Conservation (phyloP, 805 yeast species). For the Spathaspora arborariae region DNA sequence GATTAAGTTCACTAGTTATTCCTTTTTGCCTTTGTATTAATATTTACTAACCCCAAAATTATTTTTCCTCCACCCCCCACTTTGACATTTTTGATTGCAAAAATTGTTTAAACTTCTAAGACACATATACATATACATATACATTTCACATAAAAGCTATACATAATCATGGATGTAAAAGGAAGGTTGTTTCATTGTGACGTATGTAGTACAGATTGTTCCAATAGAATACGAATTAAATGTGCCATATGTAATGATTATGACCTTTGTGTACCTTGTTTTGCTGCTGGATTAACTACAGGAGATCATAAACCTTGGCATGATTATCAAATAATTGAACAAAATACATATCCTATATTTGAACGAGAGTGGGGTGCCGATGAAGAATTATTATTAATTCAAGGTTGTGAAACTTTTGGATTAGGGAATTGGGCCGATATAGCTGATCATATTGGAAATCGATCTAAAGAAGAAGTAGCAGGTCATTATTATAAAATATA, state of each 20-base stretch:
- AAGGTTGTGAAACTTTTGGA: conserved; percentile 89
- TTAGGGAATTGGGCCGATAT: conserved; percentile 98
- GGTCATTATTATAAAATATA: conserved; percentile 75
- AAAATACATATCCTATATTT: conserved; percentile 90
- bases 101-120: conserved; percentile 16
- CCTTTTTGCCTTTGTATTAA: background rate
- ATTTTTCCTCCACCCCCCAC: background rate
- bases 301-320: conserved; percentile 94
- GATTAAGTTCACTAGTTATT: conserved; percentile 3
- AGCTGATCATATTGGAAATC: conserved; percentile 92
- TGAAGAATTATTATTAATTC: conserved; percentile 83
- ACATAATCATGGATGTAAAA: conserved; percentile 31
- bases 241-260: conserved; percentile 94
- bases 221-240: conserved; percentile 81
- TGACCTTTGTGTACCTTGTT: conserved; percentile 97
- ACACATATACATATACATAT: background rate
- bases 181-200: conserved; percentile 75
- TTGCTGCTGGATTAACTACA: conserved; percentile 74
- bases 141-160: background rate
- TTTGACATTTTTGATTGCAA: background rate
- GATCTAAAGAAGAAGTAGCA: conserved; percentile 89
- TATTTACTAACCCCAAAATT: background rate
- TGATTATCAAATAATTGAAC: conserved; percentile 87
- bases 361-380: conserved; percentile 97
- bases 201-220: conserved; percentile 93